Evolutionary conservation across 768 basidiomycete species (phyloP).

Genomic region (Tylopilus felleus): DNA sequence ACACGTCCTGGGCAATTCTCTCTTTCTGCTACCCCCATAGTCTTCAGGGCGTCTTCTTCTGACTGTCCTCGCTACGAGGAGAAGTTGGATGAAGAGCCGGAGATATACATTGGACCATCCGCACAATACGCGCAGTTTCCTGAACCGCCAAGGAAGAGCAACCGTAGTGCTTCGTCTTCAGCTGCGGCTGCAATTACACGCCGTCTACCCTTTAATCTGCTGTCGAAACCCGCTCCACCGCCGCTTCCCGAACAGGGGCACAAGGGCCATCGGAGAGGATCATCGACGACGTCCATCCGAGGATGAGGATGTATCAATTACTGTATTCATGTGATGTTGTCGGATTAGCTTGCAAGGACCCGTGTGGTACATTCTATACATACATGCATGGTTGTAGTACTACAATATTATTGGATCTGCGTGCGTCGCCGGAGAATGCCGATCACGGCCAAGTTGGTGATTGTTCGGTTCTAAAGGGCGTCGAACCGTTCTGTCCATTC

Average conservation of each 20-base stretch:
- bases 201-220: conserved; percentile 65
- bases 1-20: conserved; percentile 41
- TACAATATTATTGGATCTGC: conserved; percentile 8
- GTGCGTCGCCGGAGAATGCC: conserved; percentile 24
- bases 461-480: conserved; percentile 16
- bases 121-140: conserved; percentile 70
- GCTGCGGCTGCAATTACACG: conserved; percentile 50
- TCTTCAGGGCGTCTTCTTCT: conserved; percentile 54
- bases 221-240: conserved; percentile 50
- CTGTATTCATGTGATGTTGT: conserved; percentile 23
- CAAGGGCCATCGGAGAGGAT: conserved; percentile 41
- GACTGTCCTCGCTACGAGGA: conserved; percentile 42
- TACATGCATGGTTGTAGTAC: conserved; percentile 12
- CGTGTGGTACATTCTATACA: neutral
- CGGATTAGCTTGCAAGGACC: conserved; percentile 25
- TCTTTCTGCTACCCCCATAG: conserved; percentile 40
- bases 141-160: conserved; percentile 55
- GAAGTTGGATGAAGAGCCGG: conserved; percentile 43
- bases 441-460: conserved; percentile 3
- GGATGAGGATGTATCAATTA: conserved; percentile 20
- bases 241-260: conserved; percentile 25
- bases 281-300: conserved; percentile 39
- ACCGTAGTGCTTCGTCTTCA: conserved; percentile 36
- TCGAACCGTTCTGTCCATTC: neutral
- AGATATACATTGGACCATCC: conserved; percentile 60